Conservation (phyloP, 768 basidiomycete species). For the Phaeolepiota aurea region DNA sequence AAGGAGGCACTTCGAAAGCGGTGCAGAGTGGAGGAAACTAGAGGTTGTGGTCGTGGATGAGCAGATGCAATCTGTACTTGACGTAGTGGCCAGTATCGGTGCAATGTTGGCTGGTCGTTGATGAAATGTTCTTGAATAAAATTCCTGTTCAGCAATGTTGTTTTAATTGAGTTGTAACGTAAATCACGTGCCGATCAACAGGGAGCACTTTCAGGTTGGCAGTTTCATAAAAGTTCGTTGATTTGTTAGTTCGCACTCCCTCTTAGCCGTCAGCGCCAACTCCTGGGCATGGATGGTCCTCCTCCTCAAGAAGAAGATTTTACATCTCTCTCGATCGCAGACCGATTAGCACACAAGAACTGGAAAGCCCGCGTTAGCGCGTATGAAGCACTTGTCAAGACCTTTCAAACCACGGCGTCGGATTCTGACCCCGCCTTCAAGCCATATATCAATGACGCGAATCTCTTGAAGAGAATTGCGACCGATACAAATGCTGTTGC, state of each 20-base stretch:
- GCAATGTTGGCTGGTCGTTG: constrained; percentile 37
- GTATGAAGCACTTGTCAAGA: constrained; percentile 82
- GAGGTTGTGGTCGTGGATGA: constrained; percentile 39
- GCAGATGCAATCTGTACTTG: constrained; percentile 46
- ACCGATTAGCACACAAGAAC: constrained; percentile 89
- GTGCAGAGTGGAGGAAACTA: constrained; percentile 28
- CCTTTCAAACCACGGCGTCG: constrained; percentile 82
- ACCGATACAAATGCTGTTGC: constrained; percentile 94
- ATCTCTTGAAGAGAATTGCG: constrained; percentile 78
- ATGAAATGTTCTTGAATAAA: constrained; percentile 1
- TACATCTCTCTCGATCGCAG: constrained; percentile 63
- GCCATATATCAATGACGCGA: constrained; percentile 73
- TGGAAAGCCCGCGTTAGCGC: constrained; percentile 97
- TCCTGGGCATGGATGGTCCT: constrained; percentile 76
- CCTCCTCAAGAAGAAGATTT: constrained; percentile 95
- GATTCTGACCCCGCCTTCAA: constrained; percentile 93
- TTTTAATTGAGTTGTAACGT: background rate
- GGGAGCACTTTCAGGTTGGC: no score
- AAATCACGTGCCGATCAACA: background rate
- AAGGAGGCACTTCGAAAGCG: constrained; percentile 36
- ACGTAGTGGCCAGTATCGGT: constrained; percentile 52
- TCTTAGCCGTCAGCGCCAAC: background rate
- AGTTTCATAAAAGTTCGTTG: background rate
- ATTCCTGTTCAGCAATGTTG: background rate
- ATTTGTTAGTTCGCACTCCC: background rate